Evolutionary conservation across 2,329 filamentous ascomycete genomes (phyloP).

Genomic region (Aspergillus melleus): DNA sequence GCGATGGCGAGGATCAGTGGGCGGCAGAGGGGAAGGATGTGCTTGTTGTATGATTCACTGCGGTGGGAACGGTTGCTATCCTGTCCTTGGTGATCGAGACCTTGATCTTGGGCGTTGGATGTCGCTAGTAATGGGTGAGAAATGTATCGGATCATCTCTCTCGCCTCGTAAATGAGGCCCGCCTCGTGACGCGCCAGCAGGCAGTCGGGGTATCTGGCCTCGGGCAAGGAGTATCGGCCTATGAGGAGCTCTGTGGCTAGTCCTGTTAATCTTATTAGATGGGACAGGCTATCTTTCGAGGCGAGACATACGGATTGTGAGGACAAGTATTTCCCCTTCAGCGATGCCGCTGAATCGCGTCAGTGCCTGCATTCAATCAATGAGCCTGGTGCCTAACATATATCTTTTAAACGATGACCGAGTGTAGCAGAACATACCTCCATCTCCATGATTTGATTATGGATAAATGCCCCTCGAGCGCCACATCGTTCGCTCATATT

Average conservation of each 20-base stretch:
- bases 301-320: conserved; percentile 19
- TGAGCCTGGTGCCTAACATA: neutral
- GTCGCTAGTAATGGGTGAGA: neutral
- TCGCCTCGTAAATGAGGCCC: conserved; percentile 11
- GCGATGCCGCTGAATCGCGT: conserved; percentile 10
- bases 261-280: conserved; percentile 10
- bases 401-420: neutral
- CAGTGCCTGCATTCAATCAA: conserved; percentile 1
- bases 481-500: conserved; percentile 14
- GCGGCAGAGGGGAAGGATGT: conserved; percentile 18
- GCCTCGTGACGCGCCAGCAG: conserved; percentile 20
- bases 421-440: conserved; percentile 4
- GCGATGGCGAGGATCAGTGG: conserved; percentile 22
- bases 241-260: conserved; percentile 24
- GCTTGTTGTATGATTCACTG: conserved; percentile 16
- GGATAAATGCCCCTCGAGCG: conserved; percentile 13
- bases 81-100: neutral
- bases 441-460: conserved; percentile 15
- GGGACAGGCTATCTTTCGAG: neutral
- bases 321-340: conserved; percentile 20
- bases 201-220: conserved; percentile 8
- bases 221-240: conserved; percentile 21
- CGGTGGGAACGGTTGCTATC: conserved; percentile 6
- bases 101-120: neutral
- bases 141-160: neutral